Evolutionary conservation across 2,329 filamentous ascomycete species (phyloP), one percentile per base, ranked within the genome.

Genomic region (Zymoseptoria pseudotritici): DNA sequence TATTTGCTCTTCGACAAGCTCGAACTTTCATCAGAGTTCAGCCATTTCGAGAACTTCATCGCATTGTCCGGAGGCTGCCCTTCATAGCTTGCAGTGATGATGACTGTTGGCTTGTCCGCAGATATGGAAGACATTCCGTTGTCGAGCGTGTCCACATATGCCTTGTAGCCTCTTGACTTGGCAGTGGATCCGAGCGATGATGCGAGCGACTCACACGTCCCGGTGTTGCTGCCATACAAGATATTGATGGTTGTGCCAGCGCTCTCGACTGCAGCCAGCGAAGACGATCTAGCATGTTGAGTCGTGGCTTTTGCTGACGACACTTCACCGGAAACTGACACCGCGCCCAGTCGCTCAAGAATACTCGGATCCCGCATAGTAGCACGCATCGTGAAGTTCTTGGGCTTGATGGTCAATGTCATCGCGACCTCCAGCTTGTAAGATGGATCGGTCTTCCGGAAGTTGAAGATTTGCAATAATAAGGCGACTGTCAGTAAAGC

Each of bases 151-250:
- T 70, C 69, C 0, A 76, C 64, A 6, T 70, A 69, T 20, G 72
- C 73, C 6, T 62, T 66, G 59, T 74, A 76, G 5, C 76, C 75
- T 57, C 74, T 71, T 4, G 69, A 68, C 13, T 67, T 61, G 1
- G 74, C 74, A 36, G 74, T 70, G 7, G 71, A 67, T 4, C 71
- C 73, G 7, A 78, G 66, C 7, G 70, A 66, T 31, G 75, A 72
- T 1, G 76, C 76, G 4, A 78, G 69, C 10, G 73, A 72, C 63
- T 78, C 73, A 56, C 75, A 78, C 6, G 76, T 78, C 1, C 88
- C 88, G 1, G 84, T 85, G 69, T 90, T 90, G 19, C 86, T 88
- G 2, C 89, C 88, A 68, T 88, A 91, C 53, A 86, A 81, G 19
- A 91, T 81, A 21, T 82, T 81, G 65, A 91, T 77, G 1, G 78